Conservation (phyloP, 169 alveolate species). For the Plasmodium billcollinsi region DNA sequence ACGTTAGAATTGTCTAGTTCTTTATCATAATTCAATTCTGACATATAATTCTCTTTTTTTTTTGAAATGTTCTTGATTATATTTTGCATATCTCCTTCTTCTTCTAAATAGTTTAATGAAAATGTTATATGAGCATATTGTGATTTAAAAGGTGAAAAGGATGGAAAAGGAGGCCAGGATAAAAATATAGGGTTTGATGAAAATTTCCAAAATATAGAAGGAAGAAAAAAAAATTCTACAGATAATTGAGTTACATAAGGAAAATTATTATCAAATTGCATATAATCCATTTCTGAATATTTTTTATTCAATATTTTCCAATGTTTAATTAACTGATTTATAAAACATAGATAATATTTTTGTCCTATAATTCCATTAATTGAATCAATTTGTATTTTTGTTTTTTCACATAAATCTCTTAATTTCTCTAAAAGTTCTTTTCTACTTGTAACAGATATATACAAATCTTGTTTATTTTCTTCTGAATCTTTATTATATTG, state of each 20-base stretch:
- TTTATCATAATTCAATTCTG: not conserved
- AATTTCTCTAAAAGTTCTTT: constrained; percentile 29
- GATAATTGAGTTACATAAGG: constrained; percentile 49
- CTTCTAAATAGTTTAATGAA: constrained; percentile 8
- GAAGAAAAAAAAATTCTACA: constrained; percentile 58
- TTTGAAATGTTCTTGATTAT: not conserved
- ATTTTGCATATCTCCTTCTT: not conserved
- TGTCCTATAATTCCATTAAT: constrained; percentile 70
- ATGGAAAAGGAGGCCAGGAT: constrained; percentile 75
- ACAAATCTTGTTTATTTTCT: constrained; percentile 58
- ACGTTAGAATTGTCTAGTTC: not conserved
- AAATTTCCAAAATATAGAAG: constrained; percentile 63
- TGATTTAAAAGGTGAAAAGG: constrained; percentile 75
- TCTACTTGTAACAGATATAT: constrained; percentile 51
- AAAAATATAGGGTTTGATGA: constrained; percentile 69
- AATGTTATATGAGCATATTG: constrained; percentile 73
- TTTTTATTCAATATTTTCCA: constrained; percentile 65
- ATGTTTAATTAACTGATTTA: constrained; percentile 48
- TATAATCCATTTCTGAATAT: constrained; percentile 50
- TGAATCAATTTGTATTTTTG: constrained; percentile 28
- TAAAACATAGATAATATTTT: constrained; percentile 60
- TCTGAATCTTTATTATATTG: constrained; percentile 41
- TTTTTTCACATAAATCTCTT: constrained; percentile 41
- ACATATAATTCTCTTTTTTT: not conserved
- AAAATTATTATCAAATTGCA: constrained; percentile 67